Evolutionary conservation across 1,284 basidiomycete genomes (phyloP).

Genomic region (Nidula niveotomentosa): DNA sequence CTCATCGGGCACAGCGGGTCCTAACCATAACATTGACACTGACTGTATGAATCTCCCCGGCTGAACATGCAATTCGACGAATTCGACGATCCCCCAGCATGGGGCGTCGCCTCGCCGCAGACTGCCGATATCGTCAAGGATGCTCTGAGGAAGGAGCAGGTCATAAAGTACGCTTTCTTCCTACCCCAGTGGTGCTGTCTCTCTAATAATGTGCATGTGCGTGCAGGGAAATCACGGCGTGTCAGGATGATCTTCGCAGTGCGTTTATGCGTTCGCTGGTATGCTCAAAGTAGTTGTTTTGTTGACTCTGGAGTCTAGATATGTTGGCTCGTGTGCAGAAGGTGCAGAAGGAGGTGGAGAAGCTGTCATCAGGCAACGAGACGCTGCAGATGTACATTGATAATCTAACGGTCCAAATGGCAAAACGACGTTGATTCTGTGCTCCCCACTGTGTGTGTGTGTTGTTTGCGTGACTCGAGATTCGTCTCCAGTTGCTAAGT

Average conservation of each 20-base stretch:
- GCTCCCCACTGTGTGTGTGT: too few species aligned
- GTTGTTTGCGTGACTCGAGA: too few species aligned
- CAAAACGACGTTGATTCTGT: conserved; percentile 54
- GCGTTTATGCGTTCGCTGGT: conserved; percentile 15
- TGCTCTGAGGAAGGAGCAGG: conserved; percentile 64
- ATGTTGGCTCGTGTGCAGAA: conserved; percentile 65
- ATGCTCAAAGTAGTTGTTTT: neutral
- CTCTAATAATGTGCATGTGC: conserved; percentile 1
- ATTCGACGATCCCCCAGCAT: conserved; percentile 58
- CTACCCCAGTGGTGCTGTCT: conserved; percentile 4
- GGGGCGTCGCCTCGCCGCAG: conserved; percentile 51
- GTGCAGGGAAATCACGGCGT: conserved; percentile 66
- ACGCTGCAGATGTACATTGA: conserved; percentile 88
- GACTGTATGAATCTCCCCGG: neutral
- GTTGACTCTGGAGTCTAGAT: conserved; percentile 36
- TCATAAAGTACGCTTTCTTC: conserved; percentile 31
- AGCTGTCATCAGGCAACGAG: conserved; percentile 74
- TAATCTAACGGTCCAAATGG: conserved; percentile 83
- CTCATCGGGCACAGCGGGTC: too few species aligned
- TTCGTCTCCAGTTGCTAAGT: too few species aligned
- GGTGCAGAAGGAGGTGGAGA: conserved; percentile 76
- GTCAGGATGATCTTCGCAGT: conserved; percentile 76
- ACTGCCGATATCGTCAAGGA: conserved; percentile 68
- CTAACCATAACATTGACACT: too few species aligned
- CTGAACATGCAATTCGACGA: conserved; percentile 45